Percentiles rank a stretch among this genome's conserved stretches.
Evolutionary conservation across 176 grass and related monocot genomes (phyloP).

Genomic region (Carex parvula): DNA sequence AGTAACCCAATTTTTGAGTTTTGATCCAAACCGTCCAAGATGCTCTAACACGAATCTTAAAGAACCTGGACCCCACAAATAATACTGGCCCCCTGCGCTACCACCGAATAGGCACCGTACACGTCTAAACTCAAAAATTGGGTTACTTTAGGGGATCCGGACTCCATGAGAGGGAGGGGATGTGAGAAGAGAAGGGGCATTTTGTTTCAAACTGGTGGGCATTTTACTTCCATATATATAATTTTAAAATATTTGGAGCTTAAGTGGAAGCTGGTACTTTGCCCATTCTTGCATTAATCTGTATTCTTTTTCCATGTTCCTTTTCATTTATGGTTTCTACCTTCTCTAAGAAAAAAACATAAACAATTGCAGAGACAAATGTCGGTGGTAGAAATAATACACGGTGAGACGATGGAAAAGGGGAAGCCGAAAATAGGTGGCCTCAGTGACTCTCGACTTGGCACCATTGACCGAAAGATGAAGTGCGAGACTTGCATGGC

Average conservation of each 20-base stretch:
- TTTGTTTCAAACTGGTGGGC: too few species aligned
- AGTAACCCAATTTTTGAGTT: too few species aligned
- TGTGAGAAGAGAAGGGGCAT: background rate
- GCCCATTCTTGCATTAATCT: background rate
- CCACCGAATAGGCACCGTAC: too few species aligned
- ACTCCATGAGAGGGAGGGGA: background rate
- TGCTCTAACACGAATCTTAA: too few species aligned
- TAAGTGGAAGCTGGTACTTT: background rate
- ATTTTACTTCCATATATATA: too few species aligned
- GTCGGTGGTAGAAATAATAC: conserved; percentile 82
- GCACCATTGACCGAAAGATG: conserved; percentile 90
- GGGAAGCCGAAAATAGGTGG: conserved; percentile 88
- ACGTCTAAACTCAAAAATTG: too few species aligned
- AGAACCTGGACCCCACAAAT: too few species aligned
- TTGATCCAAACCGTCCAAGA: too few species aligned
- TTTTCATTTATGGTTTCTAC: background rate
- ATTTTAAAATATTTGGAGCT: background rate
- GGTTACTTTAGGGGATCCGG: too few species aligned
- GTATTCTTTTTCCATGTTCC: background rate
- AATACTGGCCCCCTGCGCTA: too few species aligned
- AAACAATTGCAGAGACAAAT: conserved; percentile 81
- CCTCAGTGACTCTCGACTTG: conserved; percentile 81
- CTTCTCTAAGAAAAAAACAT: conserved; percentile 7
- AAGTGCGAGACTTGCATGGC: conserved; percentile 98
- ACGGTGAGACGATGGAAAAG: conserved; percentile 93